Evolutionary conservation across 2,329 filamentous ascomycete species (phyloP).

Genomic region (Fusarium longipes): DNA sequence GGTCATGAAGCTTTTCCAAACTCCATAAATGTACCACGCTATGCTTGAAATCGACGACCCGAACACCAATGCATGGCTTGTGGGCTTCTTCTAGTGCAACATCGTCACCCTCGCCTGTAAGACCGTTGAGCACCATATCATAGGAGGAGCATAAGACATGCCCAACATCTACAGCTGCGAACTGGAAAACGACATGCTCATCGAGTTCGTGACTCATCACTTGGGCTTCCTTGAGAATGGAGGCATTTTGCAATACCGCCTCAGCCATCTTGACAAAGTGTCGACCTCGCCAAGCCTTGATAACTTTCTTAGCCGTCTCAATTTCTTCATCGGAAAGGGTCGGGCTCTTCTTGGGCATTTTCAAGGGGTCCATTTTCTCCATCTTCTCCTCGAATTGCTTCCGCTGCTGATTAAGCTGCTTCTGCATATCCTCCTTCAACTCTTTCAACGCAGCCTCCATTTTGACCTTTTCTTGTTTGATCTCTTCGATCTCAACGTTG

Average conservation of each 20-base stretch:
- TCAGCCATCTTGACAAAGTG: constrained; percentile 96
- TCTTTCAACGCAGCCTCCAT: constrained; percentile 86
- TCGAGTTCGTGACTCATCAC: constrained; percentile 98
- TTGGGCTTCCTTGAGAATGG: constrained; percentile 92
- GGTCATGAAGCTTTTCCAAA: constrained; percentile 87
- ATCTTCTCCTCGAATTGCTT: constrained; percentile 87
- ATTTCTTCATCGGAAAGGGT: constrained; percentile 79
- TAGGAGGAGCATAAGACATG: constrained; percentile 93
- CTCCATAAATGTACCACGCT: constrained; percentile 93
- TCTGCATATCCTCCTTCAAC: constrained; percentile 89
- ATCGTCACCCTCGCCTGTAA: constrained; percentile 86
- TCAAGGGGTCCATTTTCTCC: constrained; percentile 76
- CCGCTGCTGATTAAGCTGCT: constrained; percentile 84
- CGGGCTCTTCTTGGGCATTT: constrained; percentile 68
- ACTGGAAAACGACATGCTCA: constrained; percentile 93
- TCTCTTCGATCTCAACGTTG: constrained; percentile 83
- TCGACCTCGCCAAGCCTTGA: constrained; percentile 82
- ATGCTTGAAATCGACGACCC: constrained; percentile 91
- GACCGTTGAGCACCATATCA: constrained; percentile 92
- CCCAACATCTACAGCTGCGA: constrained; percentile 88
- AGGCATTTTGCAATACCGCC: constrained; percentile 86
- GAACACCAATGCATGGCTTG: constrained; percentile 91
- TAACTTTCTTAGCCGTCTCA: constrained; percentile 72
- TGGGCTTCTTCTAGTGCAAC: constrained; percentile 80
- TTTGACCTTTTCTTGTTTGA: constrained; percentile 81